phyloP scores from a whole-genome alignment of 2,329 filamentous ascomycete species.

The Colletotrichum theobromicola region DNA sequence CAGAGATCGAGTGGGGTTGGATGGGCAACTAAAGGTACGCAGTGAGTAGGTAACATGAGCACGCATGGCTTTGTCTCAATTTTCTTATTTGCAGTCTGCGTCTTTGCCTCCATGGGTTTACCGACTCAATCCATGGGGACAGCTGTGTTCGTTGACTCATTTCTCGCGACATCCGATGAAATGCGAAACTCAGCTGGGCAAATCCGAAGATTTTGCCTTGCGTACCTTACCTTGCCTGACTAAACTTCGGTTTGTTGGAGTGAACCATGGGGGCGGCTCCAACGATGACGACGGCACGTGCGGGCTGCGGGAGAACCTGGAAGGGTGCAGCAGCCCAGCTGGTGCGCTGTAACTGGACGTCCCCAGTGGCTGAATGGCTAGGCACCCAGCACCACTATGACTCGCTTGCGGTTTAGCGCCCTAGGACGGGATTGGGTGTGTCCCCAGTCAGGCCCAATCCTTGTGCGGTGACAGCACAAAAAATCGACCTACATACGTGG shows the following conservation, averaged over 20 bases:
- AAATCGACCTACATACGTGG: slow-evolving; percentile 15
- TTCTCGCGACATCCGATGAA: neutral
- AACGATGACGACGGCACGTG: neutral
- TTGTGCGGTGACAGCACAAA: slow-evolving; percentile 19
- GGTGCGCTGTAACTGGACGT: neutral
- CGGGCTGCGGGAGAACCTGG: neutral
- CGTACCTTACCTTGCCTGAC: neutral
- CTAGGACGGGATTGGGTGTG: slow-evolving; percentile 9
- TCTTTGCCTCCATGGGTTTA: neutral
- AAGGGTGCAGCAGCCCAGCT: neutral
- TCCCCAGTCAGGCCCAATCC: slow-evolving; percentile 13
- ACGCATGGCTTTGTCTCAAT: slow-evolving; percentile 10
- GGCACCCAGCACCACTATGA: slow-evolving; percentile 3
- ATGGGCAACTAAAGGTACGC: neutral
- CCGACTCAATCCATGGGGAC: neutral
- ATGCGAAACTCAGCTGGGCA: neutral
- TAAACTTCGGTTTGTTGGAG: neutral
- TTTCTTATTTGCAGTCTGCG: neutral
- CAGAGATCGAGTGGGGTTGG: slow-evolving; percentile 2
- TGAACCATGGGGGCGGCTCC: neutral
- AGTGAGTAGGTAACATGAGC: neutral
- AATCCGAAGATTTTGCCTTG: neutral
- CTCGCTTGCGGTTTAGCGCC: slow-evolving; percentile 21
- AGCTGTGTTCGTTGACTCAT: neutral
- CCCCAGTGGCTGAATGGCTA: neutral